phyloP scores from a whole-genome alignment of 1,284 basidiomycete species.

The Cyathus olla region DNA sequence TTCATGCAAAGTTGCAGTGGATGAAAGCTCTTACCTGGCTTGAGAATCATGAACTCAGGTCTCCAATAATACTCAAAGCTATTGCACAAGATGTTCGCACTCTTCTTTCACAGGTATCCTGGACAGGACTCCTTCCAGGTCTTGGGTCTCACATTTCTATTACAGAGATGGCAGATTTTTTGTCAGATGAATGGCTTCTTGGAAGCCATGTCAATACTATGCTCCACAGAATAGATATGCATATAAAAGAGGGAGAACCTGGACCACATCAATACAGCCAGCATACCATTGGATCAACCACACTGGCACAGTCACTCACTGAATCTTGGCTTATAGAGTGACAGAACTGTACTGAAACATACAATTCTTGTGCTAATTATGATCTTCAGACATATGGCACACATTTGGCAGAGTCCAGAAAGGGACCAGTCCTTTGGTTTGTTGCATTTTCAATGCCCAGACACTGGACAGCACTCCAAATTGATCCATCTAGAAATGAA shows the following conservation, averaged over 20 bases:
- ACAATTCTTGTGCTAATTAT: neutral
- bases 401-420: neutral
- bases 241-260: neutral
- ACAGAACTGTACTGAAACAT: neutral
- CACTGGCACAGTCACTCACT: neutral
- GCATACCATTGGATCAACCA: neutral
- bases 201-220: neutral
- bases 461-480: too few species aligned
- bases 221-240: neutral
- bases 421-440: neutral
- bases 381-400: neutral
- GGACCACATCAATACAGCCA: neutral
- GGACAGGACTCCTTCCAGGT: neutral
- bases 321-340: neutral
- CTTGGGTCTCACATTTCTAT: neutral
- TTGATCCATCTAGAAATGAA: too few species aligned
- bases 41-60: too few species aligned
- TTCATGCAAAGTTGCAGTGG: too few species aligned
- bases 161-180: neutral
- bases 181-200: neutral
- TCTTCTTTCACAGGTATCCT: neutral
- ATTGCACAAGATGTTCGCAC: neutral
- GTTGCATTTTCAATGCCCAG: too few species aligned
- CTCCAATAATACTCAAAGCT: too few species aligned
- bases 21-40: too few species aligned